Conservation (phyloP, 1,284 basidiomycete genomes). For the Irpex sp. region DNA sequence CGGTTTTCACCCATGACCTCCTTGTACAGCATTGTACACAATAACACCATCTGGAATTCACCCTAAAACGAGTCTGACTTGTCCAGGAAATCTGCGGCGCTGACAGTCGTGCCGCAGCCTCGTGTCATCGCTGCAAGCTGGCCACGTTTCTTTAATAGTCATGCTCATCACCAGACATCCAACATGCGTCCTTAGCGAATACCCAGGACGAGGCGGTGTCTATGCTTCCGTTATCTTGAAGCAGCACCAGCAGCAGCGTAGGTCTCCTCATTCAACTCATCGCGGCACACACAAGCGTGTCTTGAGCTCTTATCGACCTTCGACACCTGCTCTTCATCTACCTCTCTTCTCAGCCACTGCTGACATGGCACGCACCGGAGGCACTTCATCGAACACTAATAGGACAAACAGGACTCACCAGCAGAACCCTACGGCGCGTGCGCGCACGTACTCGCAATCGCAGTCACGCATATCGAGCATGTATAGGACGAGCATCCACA, state of each 20-base stretch:
- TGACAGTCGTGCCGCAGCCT: slow-evolving; percentile 1
- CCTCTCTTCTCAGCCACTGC: slow-evolving; percentile 2
- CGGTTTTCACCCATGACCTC: neutral
- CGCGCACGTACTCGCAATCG: slow-evolving; percentile 17
- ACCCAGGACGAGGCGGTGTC: neutral
- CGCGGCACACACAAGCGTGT: neutral
- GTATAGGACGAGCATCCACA: slow-evolving; percentile 14
- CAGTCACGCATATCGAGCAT: slow-evolving; percentile 18
- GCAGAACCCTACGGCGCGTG: slow-evolving; percentile 11
- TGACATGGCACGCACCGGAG: slow-evolving; percentile 12
- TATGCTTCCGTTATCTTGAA: neutral
- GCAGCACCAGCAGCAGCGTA: neutral
- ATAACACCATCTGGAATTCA: neutral
- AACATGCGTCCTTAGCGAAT: slow-evolving; percentile 7
- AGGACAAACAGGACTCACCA: slow-evolving; percentile 9
- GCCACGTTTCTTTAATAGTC: slow-evolving; percentile 5
- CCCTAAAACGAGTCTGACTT: neutral
- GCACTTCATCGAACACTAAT: slow-evolving; percentile 6
- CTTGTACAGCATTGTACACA: neutral
- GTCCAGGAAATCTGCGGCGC: neutral
- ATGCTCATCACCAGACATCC: slow-evolving; percentile 2
- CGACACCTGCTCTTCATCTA: slow-evolving; percentile 7
- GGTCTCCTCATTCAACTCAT: slow-evolving; percentile 7
- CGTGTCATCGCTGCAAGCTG: neutral
- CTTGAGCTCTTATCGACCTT: slow-evolving; percentile 9